phyloP scores from a whole-genome alignment of 345 rosid species.

The Acer campestre region DNA sequence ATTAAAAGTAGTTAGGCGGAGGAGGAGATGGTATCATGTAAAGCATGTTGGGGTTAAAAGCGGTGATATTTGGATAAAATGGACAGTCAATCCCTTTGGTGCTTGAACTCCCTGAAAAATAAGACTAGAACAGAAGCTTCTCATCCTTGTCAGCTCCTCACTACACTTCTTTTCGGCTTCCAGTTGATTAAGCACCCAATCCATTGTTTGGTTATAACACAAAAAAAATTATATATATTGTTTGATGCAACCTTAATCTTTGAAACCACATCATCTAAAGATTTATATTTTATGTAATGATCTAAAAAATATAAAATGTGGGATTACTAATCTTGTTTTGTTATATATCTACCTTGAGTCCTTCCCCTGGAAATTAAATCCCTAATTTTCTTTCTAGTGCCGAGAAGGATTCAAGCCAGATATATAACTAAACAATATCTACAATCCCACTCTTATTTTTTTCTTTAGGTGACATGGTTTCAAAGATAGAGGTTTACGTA shows the following conservation, averaged over 20 bases:
- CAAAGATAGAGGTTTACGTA: too few relatives aligned
- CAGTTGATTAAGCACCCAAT: conserved; percentile 36
- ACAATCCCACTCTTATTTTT: too few relatives aligned
- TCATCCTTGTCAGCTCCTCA: conserved; percentile 36
- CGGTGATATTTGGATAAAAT: not conserved
- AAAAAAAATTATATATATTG: too few relatives aligned
- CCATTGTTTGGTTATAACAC: not conserved
- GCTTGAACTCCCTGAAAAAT: conserved; percentile 56
- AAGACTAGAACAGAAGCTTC: conserved; percentile 21
- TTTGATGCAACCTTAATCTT: too few relatives aligned
- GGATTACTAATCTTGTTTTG: not conserved
- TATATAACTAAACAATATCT: too few relatives aligned
- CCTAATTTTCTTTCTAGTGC: too few relatives aligned
- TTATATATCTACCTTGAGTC: too few relatives aligned
- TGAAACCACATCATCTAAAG: not conserved
- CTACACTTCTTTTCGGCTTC: conserved; percentile 51
- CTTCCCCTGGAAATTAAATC: not conserved
- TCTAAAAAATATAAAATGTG: too few relatives aligned
- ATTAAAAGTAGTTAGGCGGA: too few relatives aligned
- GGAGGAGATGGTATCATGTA: not conserved
- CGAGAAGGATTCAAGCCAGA: too few relatives aligned
- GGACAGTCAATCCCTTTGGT: conserved; percentile 22
- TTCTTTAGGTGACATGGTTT: too few relatives aligned
- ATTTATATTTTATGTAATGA: too few relatives aligned
- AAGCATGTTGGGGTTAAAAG: conserved; percentile 15